Evolutionary conservation across 139 green algal species (phyloP).

Genomic region (Chlamydomonas sphaeroides): DNA sequence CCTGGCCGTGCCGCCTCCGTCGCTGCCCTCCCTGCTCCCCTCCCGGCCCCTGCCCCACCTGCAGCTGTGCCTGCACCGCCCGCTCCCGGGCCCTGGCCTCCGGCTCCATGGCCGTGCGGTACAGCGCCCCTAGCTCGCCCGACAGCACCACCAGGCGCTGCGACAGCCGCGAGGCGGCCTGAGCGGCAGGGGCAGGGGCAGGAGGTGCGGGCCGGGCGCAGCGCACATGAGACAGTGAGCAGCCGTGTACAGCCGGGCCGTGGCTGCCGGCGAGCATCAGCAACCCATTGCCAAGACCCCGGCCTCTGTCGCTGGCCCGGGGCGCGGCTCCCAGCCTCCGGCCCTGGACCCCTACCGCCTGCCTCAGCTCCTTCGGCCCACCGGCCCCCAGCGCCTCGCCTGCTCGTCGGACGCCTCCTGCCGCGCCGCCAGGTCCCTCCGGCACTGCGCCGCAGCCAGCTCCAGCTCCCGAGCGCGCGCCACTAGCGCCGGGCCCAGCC

Average conservation of each 20-base stretch:
- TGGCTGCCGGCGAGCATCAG: too few relatives aligned
- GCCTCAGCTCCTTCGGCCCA: too few relatives aligned
- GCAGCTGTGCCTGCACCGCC: slow-evolving; percentile 28
- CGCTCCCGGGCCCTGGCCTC: slow-evolving; percentile 25
- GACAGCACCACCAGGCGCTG: slow-evolving; percentile 6
- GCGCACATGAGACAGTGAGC: too few relatives aligned
- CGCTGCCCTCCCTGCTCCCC: too few relatives aligned
- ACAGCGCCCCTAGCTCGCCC: slow-evolving; percentile 11
- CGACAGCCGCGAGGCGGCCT: neutral
- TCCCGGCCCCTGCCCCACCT: neutral
- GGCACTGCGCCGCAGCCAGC: neutral
- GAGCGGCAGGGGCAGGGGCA: neutral
- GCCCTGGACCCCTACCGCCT: too few relatives aligned
- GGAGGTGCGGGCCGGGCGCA: neutral
- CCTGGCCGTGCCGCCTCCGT: too few relatives aligned
- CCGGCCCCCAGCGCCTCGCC: neutral
- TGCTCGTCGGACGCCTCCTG: slow-evolving; percentile 12
- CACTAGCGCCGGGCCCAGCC: slow-evolving; percentile 11
- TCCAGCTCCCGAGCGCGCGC: slow-evolving; percentile 18
- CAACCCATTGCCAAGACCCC: too few relatives aligned
- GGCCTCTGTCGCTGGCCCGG: too few relatives aligned
- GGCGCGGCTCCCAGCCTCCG: too few relatives aligned
- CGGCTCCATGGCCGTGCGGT: slow-evolving; percentile 40
- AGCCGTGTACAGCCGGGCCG: too few relatives aligned
- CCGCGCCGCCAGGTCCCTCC: neutral